Evolutionary conservation across 2,329 filamentous ascomycete species (phyloP).

Genomic region (Exophiala xenobiotica): DNA sequence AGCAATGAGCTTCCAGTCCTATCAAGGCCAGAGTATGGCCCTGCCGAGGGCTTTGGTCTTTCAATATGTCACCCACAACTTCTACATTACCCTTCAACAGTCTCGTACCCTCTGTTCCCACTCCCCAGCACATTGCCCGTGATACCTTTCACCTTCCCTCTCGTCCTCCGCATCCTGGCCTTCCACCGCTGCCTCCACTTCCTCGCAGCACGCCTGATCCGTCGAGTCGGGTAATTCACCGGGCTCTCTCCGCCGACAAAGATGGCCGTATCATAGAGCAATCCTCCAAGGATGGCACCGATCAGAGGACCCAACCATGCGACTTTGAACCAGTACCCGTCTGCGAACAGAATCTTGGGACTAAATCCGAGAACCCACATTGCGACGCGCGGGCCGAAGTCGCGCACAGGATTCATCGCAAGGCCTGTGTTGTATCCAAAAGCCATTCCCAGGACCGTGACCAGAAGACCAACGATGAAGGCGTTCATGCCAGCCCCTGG

Average conservation of each 20-base stretch:
- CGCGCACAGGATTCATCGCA: constrained; percentile 51
- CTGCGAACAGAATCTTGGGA: constrained; percentile 41
- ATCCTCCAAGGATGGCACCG: constrained; percentile 46
- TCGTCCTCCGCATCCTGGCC: constrained; percentile 10
- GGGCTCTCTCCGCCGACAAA: constrained; percentile 53
- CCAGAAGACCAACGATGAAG: constrained; percentile 49
- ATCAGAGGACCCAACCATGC: constrained; percentile 44
- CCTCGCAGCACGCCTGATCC: constrained; percentile 40
- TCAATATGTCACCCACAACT: background rate
- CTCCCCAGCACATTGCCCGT: constrained; percentile 5
- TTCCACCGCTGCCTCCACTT: constrained; percentile 39
- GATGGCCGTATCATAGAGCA: constrained; percentile 53
- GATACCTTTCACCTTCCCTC: background rate
- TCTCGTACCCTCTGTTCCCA: background rate
- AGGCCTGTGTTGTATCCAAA: constrained; percentile 51
- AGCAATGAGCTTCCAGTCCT: too few relatives aligned
- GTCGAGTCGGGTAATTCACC: constrained; percentile 51
- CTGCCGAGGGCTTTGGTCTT: too few relatives aligned
- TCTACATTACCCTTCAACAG: background rate
- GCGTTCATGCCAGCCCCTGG: constrained; percentile 54
- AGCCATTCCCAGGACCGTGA: constrained; percentile 35
- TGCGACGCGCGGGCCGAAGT: constrained; percentile 52
- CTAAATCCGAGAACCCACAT: constrained; percentile 48
- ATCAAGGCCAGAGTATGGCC: too few relatives aligned
- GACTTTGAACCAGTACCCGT: constrained; percentile 46